Base-by-base conservation (phyloP, 2,329 filamentous ascomycete species). In the Paracoccidioides lutzii region DNA sequence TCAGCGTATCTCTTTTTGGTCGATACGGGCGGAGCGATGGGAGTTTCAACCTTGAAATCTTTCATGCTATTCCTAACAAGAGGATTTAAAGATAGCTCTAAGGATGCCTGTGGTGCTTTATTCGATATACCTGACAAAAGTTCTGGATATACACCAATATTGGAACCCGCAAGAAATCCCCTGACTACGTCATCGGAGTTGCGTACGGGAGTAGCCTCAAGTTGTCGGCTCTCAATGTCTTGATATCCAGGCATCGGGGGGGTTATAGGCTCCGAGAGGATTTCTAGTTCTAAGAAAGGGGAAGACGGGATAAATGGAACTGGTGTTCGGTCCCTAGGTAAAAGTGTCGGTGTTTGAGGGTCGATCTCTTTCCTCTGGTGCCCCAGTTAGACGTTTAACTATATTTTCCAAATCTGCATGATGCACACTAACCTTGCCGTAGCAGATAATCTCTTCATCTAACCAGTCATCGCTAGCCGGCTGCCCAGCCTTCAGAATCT, bases 271-370 rank as follows among this genome's bases (percentile, higher is more conserved):
- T 72, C 68, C 6, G 72, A 69, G 1, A 69, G 58, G 12, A 73
- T 56, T n/a, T 70, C 63, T 8, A 76, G 57, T 41, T 63, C 61
- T 52, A 67, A 67, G 6, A 59, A 65, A 4, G 71, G 67, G 4
- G 72, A 73, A 4, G 70, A 72, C 3, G 72, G 71, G 43, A 71
- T 57, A 41, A 70, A 69, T 4, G 71, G 73, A 45, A 62, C 67
- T 33, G 65, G 53, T 5, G 67, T 62, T 32, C 74, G 75, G 33
- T 74, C 73, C 3, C 71, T 55, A 15, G 76, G 74, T 15, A 78
- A 66, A 7, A 79, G 60, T 3, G 75, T 75, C n/a, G 76, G 76
- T 2, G 75, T 74, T n/a, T 76, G 9, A 14, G 67, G 66, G 37
- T 65, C 63, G 4, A 61, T 42, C 33, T 51, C 59, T 43, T 55